Evolutionary conservation across 2,329 filamentous ascomycete species (phyloP).

Genomic region (Aspergillus tamarii): DNA sequence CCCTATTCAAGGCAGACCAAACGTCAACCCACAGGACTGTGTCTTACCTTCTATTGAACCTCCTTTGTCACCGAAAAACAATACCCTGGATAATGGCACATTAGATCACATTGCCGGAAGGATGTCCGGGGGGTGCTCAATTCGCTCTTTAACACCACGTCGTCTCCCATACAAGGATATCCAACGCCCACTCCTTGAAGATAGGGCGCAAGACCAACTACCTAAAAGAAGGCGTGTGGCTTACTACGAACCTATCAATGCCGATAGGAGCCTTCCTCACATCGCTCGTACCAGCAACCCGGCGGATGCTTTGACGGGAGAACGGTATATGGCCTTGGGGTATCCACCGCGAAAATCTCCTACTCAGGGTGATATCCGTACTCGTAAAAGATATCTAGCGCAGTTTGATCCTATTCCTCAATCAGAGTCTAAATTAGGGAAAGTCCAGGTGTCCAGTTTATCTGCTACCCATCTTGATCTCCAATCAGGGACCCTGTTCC

Average conservation of each 20-base stretch:
- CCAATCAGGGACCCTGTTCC: constrained; percentile 24
- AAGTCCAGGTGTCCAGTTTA: constrained; percentile 16
- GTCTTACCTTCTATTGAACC: constrained; percentile 43
- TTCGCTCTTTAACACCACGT: constrained; percentile 36
- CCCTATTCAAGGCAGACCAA: constrained; percentile 21
- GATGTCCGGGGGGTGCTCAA: constrained; percentile 30
- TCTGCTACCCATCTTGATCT: constrained; percentile 19
- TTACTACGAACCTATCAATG: constrained; percentile 25
- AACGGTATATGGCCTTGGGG: constrained; percentile 23
- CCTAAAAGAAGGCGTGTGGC: constrained; percentile 40
- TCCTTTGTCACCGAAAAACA: constrained; percentile 27
- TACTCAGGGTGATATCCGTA: constrained; percentile 22
- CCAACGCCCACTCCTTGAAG: constrained; percentile 24
- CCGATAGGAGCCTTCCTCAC: constrained; percentile 17
- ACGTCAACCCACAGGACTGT: constrained; percentile 30
- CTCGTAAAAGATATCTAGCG: constrained; percentile 28
- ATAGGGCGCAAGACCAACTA: constrained; percentile 29
- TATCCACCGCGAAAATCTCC: constrained; percentile 19
- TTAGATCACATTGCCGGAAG: constrained; percentile 34
- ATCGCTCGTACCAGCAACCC: constrained; percentile 15
- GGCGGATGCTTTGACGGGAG: constrained; percentile 19
- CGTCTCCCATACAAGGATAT: constrained; percentile 27
- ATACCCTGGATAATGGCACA: constrained; percentile 26
- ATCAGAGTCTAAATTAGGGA: constrained; percentile 24
- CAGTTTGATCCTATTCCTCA: constrained; percentile 22